Base-by-base conservation (phyloP, 805 yeast genomes). In the Ogataea parapolymorpha region DNA sequence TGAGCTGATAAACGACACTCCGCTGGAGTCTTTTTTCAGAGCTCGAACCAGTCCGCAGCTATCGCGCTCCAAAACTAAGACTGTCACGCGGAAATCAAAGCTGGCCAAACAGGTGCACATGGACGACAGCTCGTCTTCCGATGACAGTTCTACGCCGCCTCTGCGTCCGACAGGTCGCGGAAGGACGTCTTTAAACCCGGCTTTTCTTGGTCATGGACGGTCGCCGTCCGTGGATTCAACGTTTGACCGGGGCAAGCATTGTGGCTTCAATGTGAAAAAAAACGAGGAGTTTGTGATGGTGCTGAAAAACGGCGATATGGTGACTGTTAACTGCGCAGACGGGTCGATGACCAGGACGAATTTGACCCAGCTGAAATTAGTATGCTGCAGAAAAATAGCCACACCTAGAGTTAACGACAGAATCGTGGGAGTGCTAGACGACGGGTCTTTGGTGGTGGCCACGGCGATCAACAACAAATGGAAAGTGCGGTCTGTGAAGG, bases 361-460 rank as follows among this genome's bases (percentile, higher is more conserved):
- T n/a, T 29, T 72, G 9, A 58, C 67, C 2, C 39, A 50, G 12
- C 45, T 57, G 1, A 56, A 65, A 15, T 54, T 83, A n/a, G 65
- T 68, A 1, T 67, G 78, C 2, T 80, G 82, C 41, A 74, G 72
- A 37, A 74, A 75, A 45, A 58, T 87, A 9, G 57, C 72, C 2
- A 81, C 95, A 0, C 87, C 95, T 4, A 70, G 93, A 56, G 81
- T 85, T 18, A 81, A 78, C 53, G 93, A 85, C 56, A 68, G 90
- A 46, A 63, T 86, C 23, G 78, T 86, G 1, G 75, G 80, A 42
- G 68, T 73, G 34, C 63, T 75, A 3, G 63, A 62, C 10, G 68
- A 68, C 35, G 78, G 76, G 9, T 73, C 73, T 26, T 51, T 85
- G 11, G 63, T 82, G 5, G 79, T 85, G 4, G 80, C 82, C 1